Conservation (phyloP, 345 rosid species). For the Lenwebbia sp. region DNA sequence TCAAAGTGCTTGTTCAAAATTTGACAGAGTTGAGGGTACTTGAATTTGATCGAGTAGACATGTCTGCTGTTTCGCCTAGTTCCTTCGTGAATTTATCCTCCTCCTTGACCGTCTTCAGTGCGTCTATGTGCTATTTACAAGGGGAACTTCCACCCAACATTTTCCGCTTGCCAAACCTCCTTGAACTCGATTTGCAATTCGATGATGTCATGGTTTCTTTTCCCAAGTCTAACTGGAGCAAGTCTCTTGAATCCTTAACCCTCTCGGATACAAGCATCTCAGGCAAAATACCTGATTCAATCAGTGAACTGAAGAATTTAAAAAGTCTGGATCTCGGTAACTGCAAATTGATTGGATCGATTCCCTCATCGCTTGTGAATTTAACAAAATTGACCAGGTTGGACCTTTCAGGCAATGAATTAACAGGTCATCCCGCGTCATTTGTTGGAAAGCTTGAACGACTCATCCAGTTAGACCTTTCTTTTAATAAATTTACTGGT, state of each 20-base stretch:
- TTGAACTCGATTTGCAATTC: rapidly evolving
- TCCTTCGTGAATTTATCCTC: background rate
- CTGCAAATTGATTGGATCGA: background rate
- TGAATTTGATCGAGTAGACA: background rate
- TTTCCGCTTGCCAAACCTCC: background rate
- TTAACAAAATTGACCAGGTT: background rate
- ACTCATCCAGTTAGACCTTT: background rate
- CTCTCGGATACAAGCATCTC: background rate
- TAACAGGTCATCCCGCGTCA: background rate
- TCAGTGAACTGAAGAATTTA: background rate
- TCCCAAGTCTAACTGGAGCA: background rate
- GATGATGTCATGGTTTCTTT: background rate
- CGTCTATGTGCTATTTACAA: rapidly evolving
- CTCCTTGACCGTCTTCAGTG: background rate
- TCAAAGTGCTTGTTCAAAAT: background rate
- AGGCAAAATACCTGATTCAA: background rate
- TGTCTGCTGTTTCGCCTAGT: background rate
- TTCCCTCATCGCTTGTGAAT: background rate
- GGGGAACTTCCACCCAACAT: background rate
- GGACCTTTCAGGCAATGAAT: background rate
- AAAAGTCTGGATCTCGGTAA: rapidly evolving
- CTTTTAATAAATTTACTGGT: background rate
- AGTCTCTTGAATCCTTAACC: background rate
- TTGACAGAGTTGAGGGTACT: background rate
- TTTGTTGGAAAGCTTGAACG: background rate